These are phyloP conservation scores for Fusarium stilboides DNA, from an alignment of 2,329 filamentous ascomycete genomes.

Conservation along the genomic window DNA sequence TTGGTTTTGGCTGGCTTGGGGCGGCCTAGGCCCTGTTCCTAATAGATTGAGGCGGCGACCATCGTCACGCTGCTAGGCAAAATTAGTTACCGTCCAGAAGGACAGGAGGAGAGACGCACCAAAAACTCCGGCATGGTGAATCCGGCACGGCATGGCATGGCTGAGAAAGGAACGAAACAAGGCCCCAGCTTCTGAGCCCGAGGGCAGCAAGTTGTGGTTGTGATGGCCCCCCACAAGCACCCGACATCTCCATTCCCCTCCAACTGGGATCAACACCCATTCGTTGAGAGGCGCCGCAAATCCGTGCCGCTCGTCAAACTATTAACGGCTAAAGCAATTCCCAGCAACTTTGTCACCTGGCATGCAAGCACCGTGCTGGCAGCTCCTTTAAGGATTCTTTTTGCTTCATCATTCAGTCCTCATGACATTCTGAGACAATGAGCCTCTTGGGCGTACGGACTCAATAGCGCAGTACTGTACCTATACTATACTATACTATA, in stretches of 20 bases:
- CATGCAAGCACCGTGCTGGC: conserved; percentile 19
- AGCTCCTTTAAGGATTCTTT: conserved; percentile 10
- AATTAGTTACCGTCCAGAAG: conserved; percentile 30
- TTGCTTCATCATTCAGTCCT: conserved; percentile 14
- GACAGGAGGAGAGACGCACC: conserved; percentile 5
- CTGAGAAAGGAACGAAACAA: conserved; percentile 21
- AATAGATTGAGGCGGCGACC: conserved; percentile 43
- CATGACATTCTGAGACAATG: conserved; percentile 29
- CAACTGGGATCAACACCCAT: conserved; percentile 47
- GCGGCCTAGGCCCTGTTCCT: conserved; percentile 27
- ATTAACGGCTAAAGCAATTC: conserved; percentile 29
- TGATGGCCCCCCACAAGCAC: conserved; percentile 32
- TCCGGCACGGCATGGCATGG: conserved; percentile 2
- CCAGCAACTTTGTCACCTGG: conserved; percentile 18
- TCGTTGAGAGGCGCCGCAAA: conserved; percentile 34
- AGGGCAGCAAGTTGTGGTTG: conserved; percentile 9
- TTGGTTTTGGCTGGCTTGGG: conserved; percentile 36
- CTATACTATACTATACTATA: conserved; percentile 10
- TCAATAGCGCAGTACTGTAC: conserved; percentile 12
- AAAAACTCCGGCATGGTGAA: conserved; percentile 12
- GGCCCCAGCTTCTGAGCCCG: conserved; percentile 18
- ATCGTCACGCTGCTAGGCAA: conserved; percentile 30
- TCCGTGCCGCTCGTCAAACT: conserved; percentile 36
- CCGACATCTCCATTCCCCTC: conserved; percentile 38
- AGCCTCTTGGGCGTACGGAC: conserved; percentile 4